A percentile compares a stretch with the other conserved stretches of the same genome.
Conservation (phyloP, 768 basidiomycete genomes). For the Lentinula aciculospora region DNA sequence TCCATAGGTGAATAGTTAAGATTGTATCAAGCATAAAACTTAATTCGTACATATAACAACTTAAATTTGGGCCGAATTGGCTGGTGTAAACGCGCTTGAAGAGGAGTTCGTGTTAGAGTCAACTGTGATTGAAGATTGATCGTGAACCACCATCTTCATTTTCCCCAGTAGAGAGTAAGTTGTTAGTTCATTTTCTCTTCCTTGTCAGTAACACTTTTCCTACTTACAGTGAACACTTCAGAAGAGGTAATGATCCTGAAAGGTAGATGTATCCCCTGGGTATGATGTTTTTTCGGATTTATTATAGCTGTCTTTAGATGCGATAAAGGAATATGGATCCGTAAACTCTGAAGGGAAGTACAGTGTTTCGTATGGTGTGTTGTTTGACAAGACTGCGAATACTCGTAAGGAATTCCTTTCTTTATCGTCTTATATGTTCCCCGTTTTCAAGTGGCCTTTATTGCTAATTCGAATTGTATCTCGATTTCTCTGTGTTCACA, state of each 20-base stretch:
- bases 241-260: constrained; percentile 32
- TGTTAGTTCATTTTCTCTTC: background rate
- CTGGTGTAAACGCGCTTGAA: too few species aligned
- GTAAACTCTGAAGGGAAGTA: constrained; percentile 30
- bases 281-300: too few species aligned
- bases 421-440: background rate
- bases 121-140: background rate
- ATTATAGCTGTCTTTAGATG: constrained; percentile 17
- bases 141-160: background rate
- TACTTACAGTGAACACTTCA: constrained; percentile 21
- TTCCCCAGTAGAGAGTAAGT: too few species aligned
- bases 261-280: constrained; percentile 15
- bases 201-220: background rate
- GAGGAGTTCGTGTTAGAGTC: too few species aligned
- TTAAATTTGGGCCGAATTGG: too few species aligned
- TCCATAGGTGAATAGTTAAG: background rate
- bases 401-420: constrained; percentile 30
- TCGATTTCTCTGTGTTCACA: constrained; percentile 9
- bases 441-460: background rate
- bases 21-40: background rate
- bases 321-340: constrained; percentile 38
- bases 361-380: constrained; percentile 33
- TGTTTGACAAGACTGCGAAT: constrained; percentile 43
- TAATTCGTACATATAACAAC: too few species aligned
- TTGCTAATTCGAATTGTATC: background rate